Evolutionary conservation across 1,284 basidiomycete genomes (phyloP), one percentile per base, ranked within the genome.

Genomic region (Xerocomus nothofagi): DNA sequence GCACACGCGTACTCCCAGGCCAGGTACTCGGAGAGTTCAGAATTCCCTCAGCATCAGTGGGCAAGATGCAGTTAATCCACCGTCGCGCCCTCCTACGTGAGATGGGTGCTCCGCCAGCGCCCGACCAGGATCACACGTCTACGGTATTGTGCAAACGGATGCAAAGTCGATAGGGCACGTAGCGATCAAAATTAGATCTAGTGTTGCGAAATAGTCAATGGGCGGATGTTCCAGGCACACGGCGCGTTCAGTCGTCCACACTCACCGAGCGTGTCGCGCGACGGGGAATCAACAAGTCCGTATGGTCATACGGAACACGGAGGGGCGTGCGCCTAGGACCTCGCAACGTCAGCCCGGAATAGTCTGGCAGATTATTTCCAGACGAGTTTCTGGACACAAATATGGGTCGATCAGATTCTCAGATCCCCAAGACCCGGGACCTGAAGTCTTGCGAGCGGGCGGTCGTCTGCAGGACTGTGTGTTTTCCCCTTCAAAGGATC

Each of bases 331-430:
- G n/a, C n/a, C n/a, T n/a, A n/a, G n/a, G n/a, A n/a, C 18, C 27
- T n/a, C 36, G 12, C 21, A 7, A 26, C 8, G 2, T 45, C 18
- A 6, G 18, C 4, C 20, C 27, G 53, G 21, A 26, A 47, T 53
- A 54, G 21, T 32, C 24, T 39, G 29, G 50, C 33, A 23, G 40
- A 34, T n/a, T 45, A 18, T n/a, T 17, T 26, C 36, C 29, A 27
- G 49, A 38, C 20, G 32, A n/a, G n/a, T n/a, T n/a, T n/a, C n/a
- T n/a, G n/a, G n/a, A 3, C 38, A 15, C 26, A 20, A 10, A 26
- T 11, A 21, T 39, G 17, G 39, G 53, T 56, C 23, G 18, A 31
- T 34, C 30, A 11, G n/a, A n/a, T n/a, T n/a, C n/a, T n/a, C n/a
- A 18, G 23, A 24, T 33, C 34, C n/a, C 37, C 41, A 34, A 40